Evolutionary conservation across 805 yeast genomes (phyloP), one percentile per base, ranked within the genome.

Genomic region (Saturnispora besseyi): DNA sequence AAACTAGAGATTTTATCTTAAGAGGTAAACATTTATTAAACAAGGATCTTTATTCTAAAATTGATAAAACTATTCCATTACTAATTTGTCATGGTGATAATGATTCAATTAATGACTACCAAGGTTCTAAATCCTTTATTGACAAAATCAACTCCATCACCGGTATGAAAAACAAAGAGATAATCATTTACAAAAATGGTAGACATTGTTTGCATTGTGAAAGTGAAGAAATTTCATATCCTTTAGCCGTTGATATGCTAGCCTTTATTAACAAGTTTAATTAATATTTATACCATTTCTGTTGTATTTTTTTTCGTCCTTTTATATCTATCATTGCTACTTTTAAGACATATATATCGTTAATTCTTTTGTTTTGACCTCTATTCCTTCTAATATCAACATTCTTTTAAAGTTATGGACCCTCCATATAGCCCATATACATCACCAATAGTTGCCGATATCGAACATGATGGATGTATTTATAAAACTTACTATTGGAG

Each of bases 51-150:
- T 72, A 69, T 47, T 55, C 68, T 3, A 63, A 68, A 41, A 64
- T 69, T 49, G 62, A 64, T 41, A 63, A 69, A 5, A 59, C 69
- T 7, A 68, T 73, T 10, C 79, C 86, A 0, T 57, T 84, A 4
- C 61, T 81, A 30, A 65, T 85, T 10, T 56, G 78, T 41, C 91
- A 84, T 61, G 89, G 91, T 30, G 67, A 70, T 8, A 66, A 63
- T n/a, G 95, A 86, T 61, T 64, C 72, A 34, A 73, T 85, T 56
- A 85, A 83, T 61, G 78, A 75, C 61, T 63, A 69, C 37, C 64
- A 69, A 15, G 79, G 75, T 4, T 69, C 82, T 18, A 61, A 68
- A 51, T 57, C 63, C 48, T 80, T 79, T 49, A 59, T 69, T 44
- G 59, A 62, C 0, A 15, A 59, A 67, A 63, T 42, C 53, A 59